A percentile compares a stretch with the other conserved stretches of the same genome.
Evolutionary conservation across 176 grass and related monocot genomes (phyloP).

Genomic region (Hsuehochloa calcarea): DNA sequence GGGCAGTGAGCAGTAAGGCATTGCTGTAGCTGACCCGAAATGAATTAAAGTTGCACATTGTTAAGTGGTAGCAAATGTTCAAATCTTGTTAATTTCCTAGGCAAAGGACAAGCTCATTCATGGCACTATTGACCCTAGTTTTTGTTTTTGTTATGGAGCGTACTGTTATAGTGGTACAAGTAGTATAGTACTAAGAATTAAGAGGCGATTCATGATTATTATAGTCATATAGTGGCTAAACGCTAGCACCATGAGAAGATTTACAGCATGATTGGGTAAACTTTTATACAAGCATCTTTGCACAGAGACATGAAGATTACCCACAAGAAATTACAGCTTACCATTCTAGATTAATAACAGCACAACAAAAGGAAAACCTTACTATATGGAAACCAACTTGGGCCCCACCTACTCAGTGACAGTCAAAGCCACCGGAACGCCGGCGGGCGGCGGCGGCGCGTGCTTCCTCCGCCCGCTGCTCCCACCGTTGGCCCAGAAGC

Average conservation of each 20-base stretch:
- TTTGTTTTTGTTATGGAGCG: background rate
- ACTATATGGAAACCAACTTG: background rate
- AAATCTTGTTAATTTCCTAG: background rate
- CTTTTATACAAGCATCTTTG: conserved; percentile 20
- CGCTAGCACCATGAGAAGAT: background rate
- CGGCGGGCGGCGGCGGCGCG: background rate
- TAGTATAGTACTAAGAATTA: background rate
- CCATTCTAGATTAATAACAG: background rate
- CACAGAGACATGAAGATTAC: background rate
- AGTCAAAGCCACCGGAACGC: conserved; percentile 33
- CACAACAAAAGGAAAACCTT: background rate
- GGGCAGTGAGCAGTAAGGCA: background rate
- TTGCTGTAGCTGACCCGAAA: background rate
- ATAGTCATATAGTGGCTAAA: background rate
- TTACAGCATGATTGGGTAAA: background rate
- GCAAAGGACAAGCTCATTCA: conserved; percentile 7
- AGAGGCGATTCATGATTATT: background rate
- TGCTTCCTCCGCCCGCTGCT: conserved; percentile 53
- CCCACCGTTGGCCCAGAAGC: conserved; percentile 77
- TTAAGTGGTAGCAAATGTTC: background rate
- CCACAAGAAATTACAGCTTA: conserved; percentile 32
- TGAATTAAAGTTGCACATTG: background rate
- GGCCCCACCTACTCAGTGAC: conserved; percentile 37
- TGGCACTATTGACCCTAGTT: background rate
- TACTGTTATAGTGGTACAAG: background rate